Evolutionary conservation across 805 yeast species (phyloP).

Genomic region (Kuraishia piskuri): DNA sequence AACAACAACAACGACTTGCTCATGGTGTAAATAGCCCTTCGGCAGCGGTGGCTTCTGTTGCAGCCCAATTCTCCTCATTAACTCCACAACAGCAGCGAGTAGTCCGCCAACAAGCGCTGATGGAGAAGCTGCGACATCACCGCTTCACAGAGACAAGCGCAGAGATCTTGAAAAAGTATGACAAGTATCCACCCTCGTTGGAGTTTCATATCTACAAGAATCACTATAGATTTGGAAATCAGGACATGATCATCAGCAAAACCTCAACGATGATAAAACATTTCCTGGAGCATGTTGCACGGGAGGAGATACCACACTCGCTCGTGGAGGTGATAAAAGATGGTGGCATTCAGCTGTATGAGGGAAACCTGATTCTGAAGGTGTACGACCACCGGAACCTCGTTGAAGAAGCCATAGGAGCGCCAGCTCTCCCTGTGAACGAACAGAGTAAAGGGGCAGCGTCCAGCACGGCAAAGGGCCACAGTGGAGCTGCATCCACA

Average conservation of each 20-base stretch:
- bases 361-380: constrained; percentile 81
- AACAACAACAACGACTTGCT: not conserved
- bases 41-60: not conserved
- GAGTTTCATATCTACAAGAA: constrained; percentile 88
- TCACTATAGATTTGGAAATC: constrained; percentile 86
- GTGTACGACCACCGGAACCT: constrained; percentile 76
- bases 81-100: constrained; percentile 32
- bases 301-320: constrained; percentile 81
- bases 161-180: constrained; percentile 68
- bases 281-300: constrained; percentile 70
- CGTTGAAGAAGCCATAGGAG: constrained; percentile 9
- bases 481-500: constrained; percentile 2
- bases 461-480: not conserved
- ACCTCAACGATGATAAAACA: constrained; percentile 69
- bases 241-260: constrained; percentile 79
- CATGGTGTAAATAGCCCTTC: not conserved
- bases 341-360: constrained; percentile 75
- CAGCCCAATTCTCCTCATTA: constrained; percentile 7
- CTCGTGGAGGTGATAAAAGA: constrained; percentile 85
- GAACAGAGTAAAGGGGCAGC: not conserved
- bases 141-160: constrained; percentile 65
- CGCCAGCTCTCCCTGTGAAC: not conserved
- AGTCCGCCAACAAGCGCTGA: constrained; percentile 31
- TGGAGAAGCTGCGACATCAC: constrained; percentile 35
- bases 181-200: constrained; percentile 68